phyloP scores from a whole-genome alignment of 176 grass and related monocot species.

The Musa troglodytarum region DNA sequence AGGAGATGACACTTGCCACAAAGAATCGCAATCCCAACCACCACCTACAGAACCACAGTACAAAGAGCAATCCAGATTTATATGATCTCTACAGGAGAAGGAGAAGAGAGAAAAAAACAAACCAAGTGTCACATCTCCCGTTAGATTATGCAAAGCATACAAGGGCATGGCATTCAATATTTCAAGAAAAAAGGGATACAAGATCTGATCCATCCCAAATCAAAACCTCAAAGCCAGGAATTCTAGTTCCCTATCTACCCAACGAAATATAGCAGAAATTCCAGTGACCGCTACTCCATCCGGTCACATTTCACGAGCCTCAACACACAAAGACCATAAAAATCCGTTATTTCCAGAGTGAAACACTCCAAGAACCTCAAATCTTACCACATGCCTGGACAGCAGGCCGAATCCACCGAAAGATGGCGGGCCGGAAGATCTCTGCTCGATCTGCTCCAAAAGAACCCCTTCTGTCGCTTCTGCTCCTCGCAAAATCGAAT shows the following conservation, averaged over 20 bases:
- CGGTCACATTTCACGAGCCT: neutral
- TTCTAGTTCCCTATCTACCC: neutral
- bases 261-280: neutral
- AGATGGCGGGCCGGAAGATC: neutral
- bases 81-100: neutral
- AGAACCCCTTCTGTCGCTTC: neutral
- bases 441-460: neutral
- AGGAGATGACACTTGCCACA: neutral
- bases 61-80: neutral
- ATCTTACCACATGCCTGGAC: neutral
- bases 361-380: neutral
- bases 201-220: neutral
- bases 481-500: neutral
- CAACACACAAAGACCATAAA: neutral
- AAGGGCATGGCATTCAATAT: neutral
- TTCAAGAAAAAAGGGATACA: neutral
- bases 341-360: neutral
- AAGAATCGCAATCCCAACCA: neutral
- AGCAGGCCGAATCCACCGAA: neutral
- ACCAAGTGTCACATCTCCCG: neutral
- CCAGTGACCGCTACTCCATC: neutral
- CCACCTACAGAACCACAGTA: neutral
- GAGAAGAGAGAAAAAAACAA: neutral
- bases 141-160: neutral
- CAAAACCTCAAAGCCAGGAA: neutral